These are phyloP conservation scores for Neostapfia colusana DNA, from an alignment of 176 grass and related monocot genomes.

Conservation along the genomic window DNA sequence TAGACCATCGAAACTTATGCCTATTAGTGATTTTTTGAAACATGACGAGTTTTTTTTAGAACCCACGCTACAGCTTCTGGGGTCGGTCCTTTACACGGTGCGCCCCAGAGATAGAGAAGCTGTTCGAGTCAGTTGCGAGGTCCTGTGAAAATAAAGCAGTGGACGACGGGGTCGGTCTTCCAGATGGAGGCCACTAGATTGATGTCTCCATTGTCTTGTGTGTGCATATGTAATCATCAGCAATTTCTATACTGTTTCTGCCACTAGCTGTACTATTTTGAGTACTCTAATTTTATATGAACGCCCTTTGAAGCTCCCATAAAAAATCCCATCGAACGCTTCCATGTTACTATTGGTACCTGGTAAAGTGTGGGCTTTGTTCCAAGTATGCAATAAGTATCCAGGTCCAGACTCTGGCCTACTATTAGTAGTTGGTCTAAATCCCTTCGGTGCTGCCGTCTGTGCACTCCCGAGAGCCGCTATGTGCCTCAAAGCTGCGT, in stretches of 20 bases:
- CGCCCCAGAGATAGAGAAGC: conserved; percentile 84
- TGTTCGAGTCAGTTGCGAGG: conserved; percentile 90
- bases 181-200: conserved; percentile 62
- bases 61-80: conserved; percentile 93
- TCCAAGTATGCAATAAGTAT: too few relatives aligned
- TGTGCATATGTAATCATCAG: not conserved
- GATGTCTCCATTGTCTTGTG: not conserved
- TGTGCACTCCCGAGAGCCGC: too few relatives aligned
- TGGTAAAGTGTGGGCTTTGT: too few relatives aligned
- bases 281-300: too few relatives aligned
- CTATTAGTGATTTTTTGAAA: not conserved
- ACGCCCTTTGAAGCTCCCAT: too few relatives aligned
- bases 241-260: too few relatives aligned
- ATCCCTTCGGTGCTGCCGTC: too few relatives aligned
- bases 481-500: too few relatives aligned
- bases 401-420: too few relatives aligned
- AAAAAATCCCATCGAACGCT: too few relatives aligned
- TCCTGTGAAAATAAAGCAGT: conserved; percentile 72
- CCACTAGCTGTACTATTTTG: not conserved
- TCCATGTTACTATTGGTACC: too few relatives aligned
- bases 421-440: too few relatives aligned
- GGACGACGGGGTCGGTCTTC: conserved; percentile 55
- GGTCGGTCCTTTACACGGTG: conserved; percentile 69
- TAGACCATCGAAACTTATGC: not conserved
- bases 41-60: conserved; percentile 41